These are phyloP conservation scores for Brassica incana DNA, from an alignment of 345 rosid species.

Conservation along the genomic window DNA sequence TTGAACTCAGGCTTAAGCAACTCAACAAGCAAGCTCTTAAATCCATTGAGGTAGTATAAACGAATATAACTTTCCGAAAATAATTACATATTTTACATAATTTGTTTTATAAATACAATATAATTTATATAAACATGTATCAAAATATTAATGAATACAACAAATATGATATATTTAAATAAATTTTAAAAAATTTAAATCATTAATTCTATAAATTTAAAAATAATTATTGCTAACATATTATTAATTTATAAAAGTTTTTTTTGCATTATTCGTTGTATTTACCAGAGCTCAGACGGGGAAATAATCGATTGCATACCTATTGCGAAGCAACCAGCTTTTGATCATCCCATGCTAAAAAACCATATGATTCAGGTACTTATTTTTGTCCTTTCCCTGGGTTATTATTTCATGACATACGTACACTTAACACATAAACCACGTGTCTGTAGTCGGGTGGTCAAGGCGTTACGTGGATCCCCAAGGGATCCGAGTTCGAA, in stretches of 20 bases:
- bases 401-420: background rate
- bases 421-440: background rate
- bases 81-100: background rate
- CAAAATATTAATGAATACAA: background rate
- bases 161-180: too few species aligned
- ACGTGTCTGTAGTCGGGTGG: too few species aligned
- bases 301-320: constrained; percentile 1
- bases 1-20: constrained; percentile 10
- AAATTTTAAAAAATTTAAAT: too few species aligned
- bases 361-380: constrained; percentile 1
- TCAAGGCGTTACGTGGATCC: too few species aligned
- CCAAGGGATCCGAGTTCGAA: too few species aligned
- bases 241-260: background rate
- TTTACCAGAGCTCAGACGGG: background rate
- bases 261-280: background rate
- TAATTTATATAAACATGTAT: background rate
- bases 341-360: constrained; percentile 10
- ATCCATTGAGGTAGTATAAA: constrained; percentile 1
- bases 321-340: constrained; percentile 7
- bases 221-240: background rate
- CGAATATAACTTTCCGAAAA: background rate
- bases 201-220: too few species aligned
- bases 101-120: background rate
- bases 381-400: background rate
- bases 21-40: constrained; percentile 5